phyloP scores from a whole-genome alignment of 2,329 filamentous ascomycete genomes.

The Trichoderma semiorbis region DNA sequence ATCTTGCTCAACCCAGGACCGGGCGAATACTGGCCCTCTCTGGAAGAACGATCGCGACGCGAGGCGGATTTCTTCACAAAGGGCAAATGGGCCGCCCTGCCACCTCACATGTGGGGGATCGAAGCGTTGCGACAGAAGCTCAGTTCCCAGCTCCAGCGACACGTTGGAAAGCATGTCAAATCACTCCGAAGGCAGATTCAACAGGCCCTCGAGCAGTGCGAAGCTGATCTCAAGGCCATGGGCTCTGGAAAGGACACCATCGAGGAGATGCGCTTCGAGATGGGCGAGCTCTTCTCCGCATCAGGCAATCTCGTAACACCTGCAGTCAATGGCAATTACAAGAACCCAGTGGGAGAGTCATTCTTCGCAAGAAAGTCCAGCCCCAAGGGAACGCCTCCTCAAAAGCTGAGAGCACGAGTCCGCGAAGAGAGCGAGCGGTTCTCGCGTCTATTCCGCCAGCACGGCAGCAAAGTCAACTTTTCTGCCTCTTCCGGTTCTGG shows the following conservation, averaged over 20 bases:
- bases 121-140: constrained; percentile 46
- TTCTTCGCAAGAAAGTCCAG: constrained; percentile 50
- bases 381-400: constrained; percentile 48
- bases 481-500: constrained; percentile 24
- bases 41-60: constrained; percentile 39
- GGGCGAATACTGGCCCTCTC: constrained; percentile 43
- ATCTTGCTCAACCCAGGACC: constrained; percentile 49
- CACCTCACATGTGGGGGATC: constrained; percentile 47
- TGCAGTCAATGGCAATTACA: constrained; percentile 53
- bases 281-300: constrained; percentile 50
- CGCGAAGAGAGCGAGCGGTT: constrained; percentile 52
- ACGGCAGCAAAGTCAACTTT: constrained; percentile 49
- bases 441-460: constrained; percentile 45
- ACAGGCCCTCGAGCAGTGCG: constrained; percentile 46
- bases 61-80: constrained; percentile 49
- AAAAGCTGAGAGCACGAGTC: constrained; percentile 49
- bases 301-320: constrained; percentile 54
- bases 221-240: constrained; percentile 48
- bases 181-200: constrained; percentile 50
- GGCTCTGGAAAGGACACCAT: constrained; percentile 50
- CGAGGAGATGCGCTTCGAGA: constrained; percentile 52
- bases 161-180: constrained; percentile 52
- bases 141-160: constrained; percentile 48
- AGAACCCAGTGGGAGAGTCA: constrained; percentile 50
- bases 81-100: constrained; percentile 48